Conservation (phyloP, 2,329 filamentous ascomycete genomes). For the Endocalyx cinctus region DNA sequence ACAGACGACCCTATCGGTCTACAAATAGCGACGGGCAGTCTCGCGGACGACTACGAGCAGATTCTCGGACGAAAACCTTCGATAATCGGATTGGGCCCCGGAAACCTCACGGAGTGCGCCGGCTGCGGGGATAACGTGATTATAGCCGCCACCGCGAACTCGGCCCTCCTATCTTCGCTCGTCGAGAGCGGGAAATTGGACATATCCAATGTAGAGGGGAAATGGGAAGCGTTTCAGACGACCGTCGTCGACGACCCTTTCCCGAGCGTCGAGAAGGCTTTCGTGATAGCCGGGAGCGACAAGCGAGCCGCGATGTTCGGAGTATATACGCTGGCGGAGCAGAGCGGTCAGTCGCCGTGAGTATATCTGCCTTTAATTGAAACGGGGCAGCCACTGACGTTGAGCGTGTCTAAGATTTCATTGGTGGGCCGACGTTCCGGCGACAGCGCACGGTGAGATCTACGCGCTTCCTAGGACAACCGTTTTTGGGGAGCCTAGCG, state of each 20-base stretch:
- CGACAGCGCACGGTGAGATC: constrained; percentile 42
- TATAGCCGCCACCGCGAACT: constrained; percentile 48
- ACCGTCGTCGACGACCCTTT: constrained; percentile 41
- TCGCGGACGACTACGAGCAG: constrained; percentile 20
- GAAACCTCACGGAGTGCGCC: constrained; percentile 2
- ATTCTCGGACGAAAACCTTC: constrained; percentile 16
- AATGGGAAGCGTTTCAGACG: constrained; percentile 55
- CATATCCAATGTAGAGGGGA: constrained; percentile 41
- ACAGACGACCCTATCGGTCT: constrained; percentile 15
- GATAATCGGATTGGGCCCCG: constrained; percentile 6
- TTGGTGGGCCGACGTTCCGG: constrained; percentile 55
- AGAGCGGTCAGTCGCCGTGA: constrained; percentile 56
- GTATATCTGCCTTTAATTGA: constrained; percentile 1
- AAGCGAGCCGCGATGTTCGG: constrained; percentile 56
- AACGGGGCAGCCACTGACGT: neutral
- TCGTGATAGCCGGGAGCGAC: constrained; percentile 55
- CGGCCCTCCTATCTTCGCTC: constrained; percentile 39
- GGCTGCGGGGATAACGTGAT: constrained; percentile 31
- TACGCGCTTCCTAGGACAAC: constrained; percentile 44
- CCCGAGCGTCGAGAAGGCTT: constrained; percentile 39
- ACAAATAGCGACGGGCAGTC: constrained; percentile 13
- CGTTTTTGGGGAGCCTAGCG: constrained; percentile 46
- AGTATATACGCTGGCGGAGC: constrained; percentile 55
- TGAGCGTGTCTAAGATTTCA: constrained; percentile 39
- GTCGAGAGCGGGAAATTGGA: constrained; percentile 41